A percentile compares a stretch with the other conserved stretches of the same genome.
Evolutionary conservation across 306 rosid genomes (phyloP).

Genomic region (Lotus japonicus): DNA sequence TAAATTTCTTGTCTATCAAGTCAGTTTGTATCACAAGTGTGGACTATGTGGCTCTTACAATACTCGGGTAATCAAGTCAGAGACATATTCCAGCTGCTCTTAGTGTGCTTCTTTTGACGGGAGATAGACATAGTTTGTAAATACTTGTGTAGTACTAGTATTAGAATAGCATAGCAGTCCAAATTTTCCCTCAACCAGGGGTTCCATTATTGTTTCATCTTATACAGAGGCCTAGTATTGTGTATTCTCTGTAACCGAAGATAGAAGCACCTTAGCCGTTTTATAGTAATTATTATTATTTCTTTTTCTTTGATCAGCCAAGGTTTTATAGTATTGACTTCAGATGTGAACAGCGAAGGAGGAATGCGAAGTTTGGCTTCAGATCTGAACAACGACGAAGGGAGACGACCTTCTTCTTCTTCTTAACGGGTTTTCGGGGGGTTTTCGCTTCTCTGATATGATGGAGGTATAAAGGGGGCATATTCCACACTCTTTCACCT

Average conservation of each 20-base stretch:
- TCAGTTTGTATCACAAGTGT: constrained; percentile 71
- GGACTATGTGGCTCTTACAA: constrained; percentile 86
- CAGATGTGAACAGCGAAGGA: too few species aligned
- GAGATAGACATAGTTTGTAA: constrained; percentile 47
- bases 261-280: constrained; percentile 7
- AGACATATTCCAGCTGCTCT: constrained; percentile 43
- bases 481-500: constrained; percentile 14
- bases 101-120: constrained; percentile 19
- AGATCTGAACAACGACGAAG: too few species aligned
- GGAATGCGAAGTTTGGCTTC: too few species aligned
- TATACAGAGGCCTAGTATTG: constrained; percentile 15
- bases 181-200: constrained; percentile 37
- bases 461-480: background rate
- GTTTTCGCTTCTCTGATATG: too few species aligned
- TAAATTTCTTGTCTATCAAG: constrained; percentile 1
- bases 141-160: constrained; percentile 43
- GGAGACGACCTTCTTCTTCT: too few species aligned
- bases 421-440: too few species aligned
- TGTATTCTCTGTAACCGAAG: constrained; percentile 2
- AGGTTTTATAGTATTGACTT: too few species aligned
- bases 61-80: constrained; percentile 79
- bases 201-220: constrained; percentile 20
- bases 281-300: too few species aligned
- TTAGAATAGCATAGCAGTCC: constrained; percentile 29
- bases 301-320: too few species aligned